Conservation (phyloP, 73 alveolate genomes). For the Paramecium sonneborni region DNA sequence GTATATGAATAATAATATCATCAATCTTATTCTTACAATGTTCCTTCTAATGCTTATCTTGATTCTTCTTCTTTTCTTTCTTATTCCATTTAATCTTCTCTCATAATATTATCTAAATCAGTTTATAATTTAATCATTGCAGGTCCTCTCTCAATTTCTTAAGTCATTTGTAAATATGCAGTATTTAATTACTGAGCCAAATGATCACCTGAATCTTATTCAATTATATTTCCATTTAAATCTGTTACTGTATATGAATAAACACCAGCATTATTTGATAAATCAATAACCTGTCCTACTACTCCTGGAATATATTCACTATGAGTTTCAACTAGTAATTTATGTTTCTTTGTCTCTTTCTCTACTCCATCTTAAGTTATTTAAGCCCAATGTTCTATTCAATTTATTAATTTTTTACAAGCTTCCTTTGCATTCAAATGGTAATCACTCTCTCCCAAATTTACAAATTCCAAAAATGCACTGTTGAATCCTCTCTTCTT, state of each 20-base stretch:
- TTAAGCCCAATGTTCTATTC: conserved; percentile 49
- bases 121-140: conserved; percentile 23
- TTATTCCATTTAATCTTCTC: conserved; percentile 27
- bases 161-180: conserved; percentile 1
- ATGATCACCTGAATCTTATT: conserved; percentile 6
- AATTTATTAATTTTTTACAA: not conserved
- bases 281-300: not conserved
- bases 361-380: not conserved
- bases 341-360: not conserved
- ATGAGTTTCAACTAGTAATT: not conserved
- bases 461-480: conserved; percentile 30
- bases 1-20: not conserved
- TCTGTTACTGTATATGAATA: conserved; percentile 22
- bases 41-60: conserved; percentile 28
- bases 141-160: conserved; percentile 23
- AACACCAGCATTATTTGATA: conserved; percentile 28
- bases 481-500: conserved; percentile 2
- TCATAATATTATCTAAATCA: conserved; percentile 6
- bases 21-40: not conserved
- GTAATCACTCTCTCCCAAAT: conserved; percentile 31
- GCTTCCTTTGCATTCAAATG: not conserved
- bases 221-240: not conserved
- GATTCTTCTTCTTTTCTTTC: not conserved
- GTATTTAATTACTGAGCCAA: not conserved
- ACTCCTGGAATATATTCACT: conserved; percentile 4